Percentiles rank a stretch among this genome's conserved stretches.
Conservation (phyloP, 2,329 filamentous ascomycete species). For the Paecilomyces niveus region DNA sequence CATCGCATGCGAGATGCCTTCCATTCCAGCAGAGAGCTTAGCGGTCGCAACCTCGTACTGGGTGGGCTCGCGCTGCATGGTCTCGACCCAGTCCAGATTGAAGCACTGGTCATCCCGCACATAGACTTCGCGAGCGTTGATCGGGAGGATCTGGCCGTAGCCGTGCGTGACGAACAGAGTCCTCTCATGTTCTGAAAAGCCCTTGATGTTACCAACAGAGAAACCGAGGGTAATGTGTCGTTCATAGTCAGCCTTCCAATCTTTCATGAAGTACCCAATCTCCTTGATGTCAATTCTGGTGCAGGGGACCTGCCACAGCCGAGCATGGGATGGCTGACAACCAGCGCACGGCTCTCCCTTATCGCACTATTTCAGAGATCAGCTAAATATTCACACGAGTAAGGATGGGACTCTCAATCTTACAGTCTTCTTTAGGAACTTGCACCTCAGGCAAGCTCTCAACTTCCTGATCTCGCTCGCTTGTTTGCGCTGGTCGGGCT, state of each 20-base stretch:
- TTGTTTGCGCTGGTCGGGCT: slow-evolving; percentile 91
- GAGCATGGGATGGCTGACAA: slow-evolving; percentile 90
- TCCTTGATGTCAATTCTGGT: slow-evolving; percentile 98
- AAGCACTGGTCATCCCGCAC: slow-evolving; percentile 91
- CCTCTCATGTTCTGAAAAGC: slow-evolving; percentile 57
- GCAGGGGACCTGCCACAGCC: slow-evolving; percentile 95
- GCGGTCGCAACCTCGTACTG: slow-evolving; percentile 83
- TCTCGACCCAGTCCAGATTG: slow-evolving; percentile 88
- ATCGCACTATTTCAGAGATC: slow-evolving; percentile 54
- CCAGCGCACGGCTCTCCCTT: slow-evolving; percentile 94
- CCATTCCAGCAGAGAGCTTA: slow-evolving; percentile 79
- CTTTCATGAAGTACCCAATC: slow-evolving; percentile 97
- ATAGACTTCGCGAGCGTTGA: slow-evolving; percentile 89
- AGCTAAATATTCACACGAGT: slow-evolving; percentile 2
- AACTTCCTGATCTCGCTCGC: slow-evolving; percentile 95
- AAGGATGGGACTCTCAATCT: slow-evolving; percentile 8
- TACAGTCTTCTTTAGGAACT: slow-evolving; percentile 93
- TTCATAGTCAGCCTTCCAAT: slow-evolving; percentile 96
- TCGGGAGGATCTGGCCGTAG: slow-evolving; percentile 85
- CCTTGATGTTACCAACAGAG: slow-evolving; percentile 92
- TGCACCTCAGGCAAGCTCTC: slow-evolving; percentile 87
- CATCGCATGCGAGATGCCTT: slow-evolving; percentile 73
- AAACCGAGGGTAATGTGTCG: slow-evolving; percentile 80
- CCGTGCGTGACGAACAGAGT: slow-evolving; percentile 92
- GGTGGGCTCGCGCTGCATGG: slow-evolving; percentile 64